These are phyloP conservation scores for Ascochyta pisi DNA, from an alignment of 2,329 filamentous ascomycete species.

Conservation along the genomic window DNA sequence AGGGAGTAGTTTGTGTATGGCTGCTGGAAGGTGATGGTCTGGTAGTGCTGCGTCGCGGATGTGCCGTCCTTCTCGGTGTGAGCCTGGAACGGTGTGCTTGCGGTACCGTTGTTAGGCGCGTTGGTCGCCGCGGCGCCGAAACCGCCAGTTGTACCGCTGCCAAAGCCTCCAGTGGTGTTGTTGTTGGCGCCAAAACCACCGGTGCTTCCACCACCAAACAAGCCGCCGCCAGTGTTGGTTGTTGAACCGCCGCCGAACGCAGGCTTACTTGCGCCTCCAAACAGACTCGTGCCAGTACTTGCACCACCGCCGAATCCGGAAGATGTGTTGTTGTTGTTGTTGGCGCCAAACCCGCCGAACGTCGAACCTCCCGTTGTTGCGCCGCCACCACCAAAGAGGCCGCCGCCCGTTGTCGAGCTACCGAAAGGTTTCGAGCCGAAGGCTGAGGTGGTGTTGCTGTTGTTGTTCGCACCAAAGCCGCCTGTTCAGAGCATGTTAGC, in stretches of 20 bases:
- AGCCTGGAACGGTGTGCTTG: constrained; percentile 68
- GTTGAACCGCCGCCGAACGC: constrained; percentile 36
- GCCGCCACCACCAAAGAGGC: constrained; percentile 42
- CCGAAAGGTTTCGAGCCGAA: constrained; percentile 46
- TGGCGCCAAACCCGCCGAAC: constrained; percentile 33
- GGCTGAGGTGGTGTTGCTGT: constrained; percentile 28
- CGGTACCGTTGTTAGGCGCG: constrained; percentile 66
- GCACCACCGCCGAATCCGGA: constrained; percentile 35
- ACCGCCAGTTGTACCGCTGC: constrained; percentile 35
- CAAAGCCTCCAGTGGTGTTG: constrained; percentile 34
- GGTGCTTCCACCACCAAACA: constrained; percentile 41
- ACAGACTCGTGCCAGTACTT: constrained; percentile 39
- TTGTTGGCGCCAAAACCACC: constrained; percentile 37
- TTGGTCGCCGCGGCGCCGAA: constrained; percentile 35
- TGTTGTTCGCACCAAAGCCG: constrained; percentile 39
- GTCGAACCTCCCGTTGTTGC: constrained; percentile 24
- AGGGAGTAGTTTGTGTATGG: constrained; percentile 89
- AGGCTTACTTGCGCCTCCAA: constrained; percentile 39
- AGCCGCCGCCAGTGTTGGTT: constrained; percentile 31
- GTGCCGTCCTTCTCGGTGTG: constrained; percentile 74
- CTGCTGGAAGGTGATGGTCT: constrained; percentile 79
- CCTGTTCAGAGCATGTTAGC: constrained; percentile 39
- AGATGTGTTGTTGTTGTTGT: constrained; percentile 28
- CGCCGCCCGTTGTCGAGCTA: constrained; percentile 41
- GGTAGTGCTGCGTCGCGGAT: constrained; percentile 68